Evolutionary conservation across 257 asterid genomes (phyloP), one percentile per base, ranked within the genome.

Genomic region (Thymus mandschuricus): DNA sequence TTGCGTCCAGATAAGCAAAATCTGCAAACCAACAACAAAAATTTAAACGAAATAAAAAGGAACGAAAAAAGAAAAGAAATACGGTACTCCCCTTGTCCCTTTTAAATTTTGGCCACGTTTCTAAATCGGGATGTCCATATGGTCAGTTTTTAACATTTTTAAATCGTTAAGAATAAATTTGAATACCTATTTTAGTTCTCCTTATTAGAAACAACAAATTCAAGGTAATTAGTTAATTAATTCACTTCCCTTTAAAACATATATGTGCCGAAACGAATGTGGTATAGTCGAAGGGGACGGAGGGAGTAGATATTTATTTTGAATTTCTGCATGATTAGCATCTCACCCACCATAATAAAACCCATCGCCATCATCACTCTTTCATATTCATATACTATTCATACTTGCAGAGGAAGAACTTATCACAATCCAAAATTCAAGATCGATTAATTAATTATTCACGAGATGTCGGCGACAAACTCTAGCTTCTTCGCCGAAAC

Each of bases 401-500:
- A 13, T 21, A 21, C 21, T 21, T 21, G 21, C 21, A 21, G 21
- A 21, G 21, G 21, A 21, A 21, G 21, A 3, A 52, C 31, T 10
- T 2, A 44, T 10, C 10, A 44, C 21, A 21, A 21, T 29, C 29
- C 51, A 52, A 68, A 27, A 52, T 33, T 52, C 55, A 66, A 51
- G 12, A 31, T 43, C 63, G 48, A 7, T 49, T 27, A 49, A 55
- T 15, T 58, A 33, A 40, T 74, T 72, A 33, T 85, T 89, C 44
- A 38, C 21, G 44, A 38, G 92, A 70, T 84, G 3, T 0, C 12
- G 15, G 15, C 54, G 2, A 77, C 75, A 61, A 78, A 35, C 33
- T 9, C 60, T 5, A 68, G 61, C 75, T 69, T 87, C 73, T 88
- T 92, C 86, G 75, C 81, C 8, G 84, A 80, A 74, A 59, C 84